These are phyloP conservation scores for Cubamyces lactineus DNA, from an alignment of 768 basidiomycete genomes.

Conservation along the genomic window DNA sequence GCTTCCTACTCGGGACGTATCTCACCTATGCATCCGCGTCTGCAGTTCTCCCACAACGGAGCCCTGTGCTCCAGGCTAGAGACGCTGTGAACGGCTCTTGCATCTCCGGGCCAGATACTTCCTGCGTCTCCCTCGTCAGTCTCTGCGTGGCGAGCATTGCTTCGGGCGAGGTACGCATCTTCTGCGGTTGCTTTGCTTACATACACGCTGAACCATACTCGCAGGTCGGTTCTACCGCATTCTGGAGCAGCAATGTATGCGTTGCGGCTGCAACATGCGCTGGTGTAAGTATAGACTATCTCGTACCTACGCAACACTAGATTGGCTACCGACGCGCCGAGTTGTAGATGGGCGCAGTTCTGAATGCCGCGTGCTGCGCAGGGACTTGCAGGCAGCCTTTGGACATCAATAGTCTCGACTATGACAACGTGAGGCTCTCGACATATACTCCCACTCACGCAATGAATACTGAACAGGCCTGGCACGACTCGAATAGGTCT, in stretches of 20 bases:
- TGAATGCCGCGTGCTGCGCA: slow-evolving; percentile 10
- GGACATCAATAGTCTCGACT: slow-evolving; percentile 2
- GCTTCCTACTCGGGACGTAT: too few species aligned
- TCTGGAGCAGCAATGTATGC: slow-evolving; percentile 8
- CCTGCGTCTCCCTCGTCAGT: slow-evolving; percentile 4
- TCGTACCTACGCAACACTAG: not conserved
- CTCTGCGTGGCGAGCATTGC: not conserved
- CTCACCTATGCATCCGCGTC: too few species aligned
- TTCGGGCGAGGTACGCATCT: too few species aligned
- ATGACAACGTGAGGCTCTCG: not conserved
- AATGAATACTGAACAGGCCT: not conserved
- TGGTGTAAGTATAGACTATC: not conserved
- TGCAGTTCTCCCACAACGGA: too few species aligned
- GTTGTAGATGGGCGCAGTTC: slow-evolving; percentile 1
- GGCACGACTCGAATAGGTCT: not conserved
- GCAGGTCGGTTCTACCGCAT: not conserved
- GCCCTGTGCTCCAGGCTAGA: too few species aligned
- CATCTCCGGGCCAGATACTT: not conserved
- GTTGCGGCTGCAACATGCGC: slow-evolving; percentile 6
- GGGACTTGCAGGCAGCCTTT: slow-evolving; percentile 8
- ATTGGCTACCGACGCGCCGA: not conserved
- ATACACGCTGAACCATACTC: not conserved
- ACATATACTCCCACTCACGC: too few species aligned
- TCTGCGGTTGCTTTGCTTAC: too few species aligned
- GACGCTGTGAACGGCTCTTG: not conserved